A percentile compares a stretch with the other conserved stretches of the same genome.
phyloP scores from a whole-genome alignment of 192 early-diverging fungal species.

The Diversispora eburnea region DNA sequence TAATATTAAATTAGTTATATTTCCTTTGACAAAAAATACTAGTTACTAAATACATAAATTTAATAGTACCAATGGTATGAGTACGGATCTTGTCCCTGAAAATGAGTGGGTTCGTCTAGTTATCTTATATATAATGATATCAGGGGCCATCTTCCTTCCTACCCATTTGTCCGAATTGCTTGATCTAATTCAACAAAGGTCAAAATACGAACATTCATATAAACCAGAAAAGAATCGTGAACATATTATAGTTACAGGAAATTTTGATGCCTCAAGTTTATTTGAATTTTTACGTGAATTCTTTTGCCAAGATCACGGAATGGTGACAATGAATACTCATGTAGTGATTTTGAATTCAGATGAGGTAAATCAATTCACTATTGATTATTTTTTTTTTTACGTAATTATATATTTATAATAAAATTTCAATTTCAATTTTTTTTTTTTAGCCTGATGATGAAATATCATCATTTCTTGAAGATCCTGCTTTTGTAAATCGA shows the following conservation, averaged over 20 bases:
- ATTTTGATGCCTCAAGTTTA: slow-evolving; percentile 51
- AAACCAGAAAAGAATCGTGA: slow-evolving; percentile 44
- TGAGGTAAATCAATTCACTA: slow-evolving; percentile 25
- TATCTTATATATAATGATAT: slow-evolving; percentile 66
- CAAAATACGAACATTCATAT: slow-evolving; percentile 56
- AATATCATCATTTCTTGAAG: slow-evolving; percentile 51
- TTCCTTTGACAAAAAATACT: too few species aligned
- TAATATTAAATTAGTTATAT: too few species aligned
- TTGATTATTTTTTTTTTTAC: too few species aligned
- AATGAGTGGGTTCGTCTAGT: slow-evolving; percentile 51
- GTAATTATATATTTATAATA: slow-evolving; percentile 6
- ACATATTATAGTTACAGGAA: slow-evolving; percentile 68
- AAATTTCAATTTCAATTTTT: neutral
- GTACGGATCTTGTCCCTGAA: slow-evolving; percentile 63
- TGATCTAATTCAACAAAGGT: slow-evolving; percentile 53
- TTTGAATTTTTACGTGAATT: slow-evolving; percentile 75
- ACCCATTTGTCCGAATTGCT: slow-evolving; percentile 62
- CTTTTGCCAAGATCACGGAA: slow-evolving; percentile 75
- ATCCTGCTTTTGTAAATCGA: slow-evolving; percentile 65
- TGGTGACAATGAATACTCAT: slow-evolving; percentile 58
- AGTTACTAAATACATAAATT: slow-evolving; percentile 4
- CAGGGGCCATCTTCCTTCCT: slow-evolving; percentile 68
- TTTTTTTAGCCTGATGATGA: slow-evolving; percentile 47
- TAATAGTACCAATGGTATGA: slow-evolving; percentile 60
- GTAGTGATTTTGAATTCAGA: slow-evolving; percentile 65